Percentiles rank a stretch among this genome's conserved stretches.
phyloP scores from a whole-genome alignment of 2,329 filamentous ascomycete genomes.

The Sordariomycetes sp. region DNA sequence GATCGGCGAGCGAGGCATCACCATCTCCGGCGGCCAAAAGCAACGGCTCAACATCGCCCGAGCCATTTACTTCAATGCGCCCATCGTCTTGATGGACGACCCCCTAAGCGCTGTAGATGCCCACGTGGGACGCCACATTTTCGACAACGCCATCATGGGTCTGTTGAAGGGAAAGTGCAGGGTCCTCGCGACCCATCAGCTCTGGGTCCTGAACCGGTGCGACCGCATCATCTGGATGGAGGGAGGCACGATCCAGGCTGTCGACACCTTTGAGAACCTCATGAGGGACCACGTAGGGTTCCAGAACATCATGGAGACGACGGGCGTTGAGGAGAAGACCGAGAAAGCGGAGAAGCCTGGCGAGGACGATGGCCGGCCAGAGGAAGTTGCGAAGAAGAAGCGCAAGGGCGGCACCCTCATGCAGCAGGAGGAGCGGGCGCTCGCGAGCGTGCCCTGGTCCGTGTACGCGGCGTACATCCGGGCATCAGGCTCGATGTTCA shows the following conservation, averaged over 20 bases:
- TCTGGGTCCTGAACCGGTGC: slow-evolving; percentile 82
- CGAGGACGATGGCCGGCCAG: slow-evolving; percentile 25
- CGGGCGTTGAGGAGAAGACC: slow-evolving; percentile 53
- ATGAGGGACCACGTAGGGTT: slow-evolving; percentile 72
- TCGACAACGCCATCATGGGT: slow-evolving; percentile 87
- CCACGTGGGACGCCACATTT: slow-evolving; percentile 62
- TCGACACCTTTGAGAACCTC: slow-evolving; percentile 82
- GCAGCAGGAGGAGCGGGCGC: slow-evolving; percentile 58
- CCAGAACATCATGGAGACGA: slow-evolving; percentile 73
- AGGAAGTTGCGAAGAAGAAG: slow-evolving; percentile 36
- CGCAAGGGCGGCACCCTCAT: slow-evolving; percentile 53
- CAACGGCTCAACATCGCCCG: slow-evolving; percentile 90
- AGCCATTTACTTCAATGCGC: slow-evolving; percentile 56
- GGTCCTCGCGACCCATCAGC: slow-evolving; percentile 85
- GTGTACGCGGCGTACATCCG: slow-evolving; percentile 69
- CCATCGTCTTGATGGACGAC: slow-evolving; percentile 57
- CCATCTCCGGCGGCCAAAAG: slow-evolving; percentile 89
- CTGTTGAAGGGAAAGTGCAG: slow-evolving; percentile 80
- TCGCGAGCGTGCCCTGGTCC: slow-evolving; percentile 64
- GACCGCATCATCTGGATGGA: slow-evolving; percentile 94
- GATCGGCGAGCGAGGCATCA: slow-evolving; percentile 91
- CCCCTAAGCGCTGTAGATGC: slow-evolving; percentile 57
- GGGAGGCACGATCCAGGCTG: slow-evolving; percentile 65
- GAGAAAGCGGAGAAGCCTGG: slow-evolving; percentile 21
- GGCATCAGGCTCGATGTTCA: slow-evolving; percentile 59